Evolutionary conservation across 805 yeast genomes (phyloP).

Genomic region (Cyberlindnera japonica): DNA sequence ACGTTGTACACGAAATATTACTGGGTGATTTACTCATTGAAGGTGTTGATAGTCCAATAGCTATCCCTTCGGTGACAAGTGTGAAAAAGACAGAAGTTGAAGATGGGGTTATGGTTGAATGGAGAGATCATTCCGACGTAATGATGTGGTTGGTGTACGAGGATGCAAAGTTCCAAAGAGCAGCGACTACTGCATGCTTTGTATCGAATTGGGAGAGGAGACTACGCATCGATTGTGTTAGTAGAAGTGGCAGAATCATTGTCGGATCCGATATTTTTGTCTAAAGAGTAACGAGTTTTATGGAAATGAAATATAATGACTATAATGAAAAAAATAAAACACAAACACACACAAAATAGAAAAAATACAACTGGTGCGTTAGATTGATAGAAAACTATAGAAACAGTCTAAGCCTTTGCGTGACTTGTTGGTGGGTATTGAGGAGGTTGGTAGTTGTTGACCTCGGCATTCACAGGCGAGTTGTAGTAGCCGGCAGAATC

Average conservation of each 20-base stretch:
- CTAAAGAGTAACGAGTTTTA: conserved; percentile 1
- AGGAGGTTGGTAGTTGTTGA: too few species aligned
- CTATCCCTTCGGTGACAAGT: background rate
- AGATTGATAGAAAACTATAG: too few species aligned
- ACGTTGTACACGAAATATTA: conserved; percentile 17
- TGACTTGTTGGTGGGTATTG: too few species aligned
- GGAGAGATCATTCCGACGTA: conserved; percentile 20
- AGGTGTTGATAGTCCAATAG: background rate
- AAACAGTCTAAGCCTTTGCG: too few species aligned
- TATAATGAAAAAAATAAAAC: background rate
- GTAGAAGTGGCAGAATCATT: conserved; percentile 20
- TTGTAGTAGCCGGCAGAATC: too few species aligned
- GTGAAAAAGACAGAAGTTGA: conserved; percentile 10
- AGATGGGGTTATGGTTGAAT: conserved; percentile 20
- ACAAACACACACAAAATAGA: too few species aligned
- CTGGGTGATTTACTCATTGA: conserved; percentile 27
- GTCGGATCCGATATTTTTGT: conserved; percentile 20
- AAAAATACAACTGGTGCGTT: too few species aligned
- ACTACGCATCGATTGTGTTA: conserved; percentile 21
- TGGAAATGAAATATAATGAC: background rate
- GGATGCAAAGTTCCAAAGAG: conserved; percentile 30
- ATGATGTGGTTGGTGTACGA: conserved; percentile 32
- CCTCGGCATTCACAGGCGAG: too few species aligned
- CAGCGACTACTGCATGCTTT: conserved; percentile 10
- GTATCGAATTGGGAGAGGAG: conserved; percentile 14